Base-by-base conservation (phyloP, 2,329 filamentous ascomycete species). In the Paraphaeosphaeria sporulosa region DNA sequence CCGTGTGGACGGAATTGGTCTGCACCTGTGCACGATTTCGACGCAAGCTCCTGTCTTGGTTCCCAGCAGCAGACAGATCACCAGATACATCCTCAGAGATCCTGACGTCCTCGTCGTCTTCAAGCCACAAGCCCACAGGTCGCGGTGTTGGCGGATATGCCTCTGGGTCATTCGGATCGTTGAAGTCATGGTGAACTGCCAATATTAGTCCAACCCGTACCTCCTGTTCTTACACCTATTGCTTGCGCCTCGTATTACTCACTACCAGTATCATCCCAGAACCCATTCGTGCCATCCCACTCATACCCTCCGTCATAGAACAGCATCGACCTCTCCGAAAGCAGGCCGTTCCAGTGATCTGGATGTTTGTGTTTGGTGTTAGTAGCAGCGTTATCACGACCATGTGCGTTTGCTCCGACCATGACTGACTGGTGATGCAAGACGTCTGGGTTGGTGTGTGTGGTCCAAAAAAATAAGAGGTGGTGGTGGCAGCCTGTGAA, bases 301-400 rank as follows among this genome's bases (percentile, higher is more conserved):
- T 42, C 57, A 36, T 70, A 73, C 6, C 67, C 71, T 27, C 71
- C 71, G 25, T 74, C 60, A 55, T 74, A 76, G 64, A 76, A 76
- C 27, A 68, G 69, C 8, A 55, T 61, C 5, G 73, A 76, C 42
- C 64, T 51, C 44, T 70, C 64, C 12, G 58, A 67, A n/a, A 74
- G 59, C 5, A 57, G 43, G 27, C 27, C 36, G 4, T 52, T 12
- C 52, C 17, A 61, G 13, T 56, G 55, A 6, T 15, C 27, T 19
- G 48, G 40, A n/a, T 46, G 53, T 9, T 55, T 38, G 30, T 19
- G 30, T 13, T 19, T 47, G 7, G 13, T 3, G 6, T 4, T 49
- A 7, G 27, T n/a, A 34, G 27, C 46, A n/a, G 46, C 32, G 43
- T 21, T 17, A 27, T 25, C n/a, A 12, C 10, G 13, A 21, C 13